A percentile compares a stretch with the other conserved stretches of the same genome.
Evolutionary conservation across 1,139 yeast genomes (phyloP).

Genomic region (Martiniozyma asiatica): DNA sequence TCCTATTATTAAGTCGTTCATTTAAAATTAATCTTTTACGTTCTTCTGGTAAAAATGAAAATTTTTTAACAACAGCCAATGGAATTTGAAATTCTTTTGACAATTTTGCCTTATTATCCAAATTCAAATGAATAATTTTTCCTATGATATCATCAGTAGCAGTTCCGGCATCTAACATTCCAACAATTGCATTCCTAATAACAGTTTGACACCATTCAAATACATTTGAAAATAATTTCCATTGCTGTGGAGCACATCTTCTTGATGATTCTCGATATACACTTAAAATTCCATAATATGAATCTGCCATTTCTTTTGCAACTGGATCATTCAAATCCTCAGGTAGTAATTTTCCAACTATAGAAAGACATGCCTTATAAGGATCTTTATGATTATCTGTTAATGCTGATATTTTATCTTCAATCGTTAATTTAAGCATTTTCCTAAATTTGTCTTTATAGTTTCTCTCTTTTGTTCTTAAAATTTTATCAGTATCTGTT

Average conservation of each 20-base stretch:
- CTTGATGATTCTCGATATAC: conserved; percentile 49
- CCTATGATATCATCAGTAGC: conserved; percentile 11
- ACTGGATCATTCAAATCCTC: conserved; percentile 2
- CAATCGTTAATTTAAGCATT: conserved; percentile 47
- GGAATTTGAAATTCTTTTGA: conserved; percentile 32
- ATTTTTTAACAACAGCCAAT: conserved; percentile 22
- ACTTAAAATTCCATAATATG: conserved; percentile 60
- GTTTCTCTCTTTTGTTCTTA: conserved; percentile 32
- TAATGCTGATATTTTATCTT: conserved; percentile 10
- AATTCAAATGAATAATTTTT: conserved; percentile 50
- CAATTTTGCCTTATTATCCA: conserved; percentile 46
- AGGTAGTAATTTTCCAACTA: conserved; percentile 18
- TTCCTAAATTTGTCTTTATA: conserved; percentile 56
- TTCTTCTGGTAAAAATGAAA: conserved; percentile 12
- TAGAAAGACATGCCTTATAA: conserved; percentile 24
- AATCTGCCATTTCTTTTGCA: conserved; percentile 3
- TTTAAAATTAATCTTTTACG: conserved; percentile 14
- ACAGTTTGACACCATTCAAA: conserved; percentile 60
- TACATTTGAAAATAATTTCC: conserved; percentile 60
- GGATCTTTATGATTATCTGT: conserved; percentile 12
- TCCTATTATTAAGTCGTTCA: conserved; percentile 13
- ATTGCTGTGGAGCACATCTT: conserved; percentile 46
- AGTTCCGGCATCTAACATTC: conserved; percentile 15
- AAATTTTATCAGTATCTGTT: conserved; percentile 20
- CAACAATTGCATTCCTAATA: conserved; percentile 47